Percentiles rank a stretch among this genome's conserved stretches.
phyloP scores from a whole-genome alignment of 2,329 filamentous ascomycete species.

The Scedosporium minutisporum region DNA sequence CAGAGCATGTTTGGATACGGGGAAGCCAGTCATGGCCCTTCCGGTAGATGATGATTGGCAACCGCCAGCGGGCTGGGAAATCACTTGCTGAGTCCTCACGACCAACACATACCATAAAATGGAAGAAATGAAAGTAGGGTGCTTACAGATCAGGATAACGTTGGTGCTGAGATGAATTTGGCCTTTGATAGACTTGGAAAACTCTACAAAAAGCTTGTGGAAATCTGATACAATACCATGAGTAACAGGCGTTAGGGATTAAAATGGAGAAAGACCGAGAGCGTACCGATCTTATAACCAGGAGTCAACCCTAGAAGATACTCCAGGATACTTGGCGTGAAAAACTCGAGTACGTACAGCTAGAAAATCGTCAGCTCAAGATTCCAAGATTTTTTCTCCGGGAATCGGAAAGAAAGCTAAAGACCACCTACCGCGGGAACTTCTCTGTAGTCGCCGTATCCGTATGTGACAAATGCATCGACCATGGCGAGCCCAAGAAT shows the following conservation, averaged over 20 bases:
- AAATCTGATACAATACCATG: background rate
- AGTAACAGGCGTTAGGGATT: background rate
- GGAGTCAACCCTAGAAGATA: background rate
- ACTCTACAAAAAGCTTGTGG: slow-evolving; percentile 1
- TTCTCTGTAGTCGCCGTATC: slow-evolving; percentile 3
- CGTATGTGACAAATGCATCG: background rate
- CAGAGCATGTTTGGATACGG: background rate
- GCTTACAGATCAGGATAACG: background rate
- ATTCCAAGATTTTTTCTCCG: background rate
- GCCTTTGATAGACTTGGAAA: background rate
- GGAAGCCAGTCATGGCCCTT: background rate
- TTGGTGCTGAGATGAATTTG: background rate
- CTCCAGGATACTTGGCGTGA: background rate
- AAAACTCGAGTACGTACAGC: slow-evolving; percentile 2
- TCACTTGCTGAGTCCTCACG: background rate
- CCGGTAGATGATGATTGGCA: background rate
- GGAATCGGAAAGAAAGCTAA: background rate
- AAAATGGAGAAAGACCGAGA: background rate
- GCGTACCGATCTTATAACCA: background rate
- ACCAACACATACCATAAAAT: background rate
- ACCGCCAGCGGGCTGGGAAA: background rate
- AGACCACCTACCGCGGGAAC: background rate
- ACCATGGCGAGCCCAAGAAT: background rate
- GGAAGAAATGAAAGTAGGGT: background rate
- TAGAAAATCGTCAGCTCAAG: background rate